Evolutionary conservation across 2,329 filamentous ascomycete species (phyloP).

Genomic region (Aspergillus awamori): DNA sequence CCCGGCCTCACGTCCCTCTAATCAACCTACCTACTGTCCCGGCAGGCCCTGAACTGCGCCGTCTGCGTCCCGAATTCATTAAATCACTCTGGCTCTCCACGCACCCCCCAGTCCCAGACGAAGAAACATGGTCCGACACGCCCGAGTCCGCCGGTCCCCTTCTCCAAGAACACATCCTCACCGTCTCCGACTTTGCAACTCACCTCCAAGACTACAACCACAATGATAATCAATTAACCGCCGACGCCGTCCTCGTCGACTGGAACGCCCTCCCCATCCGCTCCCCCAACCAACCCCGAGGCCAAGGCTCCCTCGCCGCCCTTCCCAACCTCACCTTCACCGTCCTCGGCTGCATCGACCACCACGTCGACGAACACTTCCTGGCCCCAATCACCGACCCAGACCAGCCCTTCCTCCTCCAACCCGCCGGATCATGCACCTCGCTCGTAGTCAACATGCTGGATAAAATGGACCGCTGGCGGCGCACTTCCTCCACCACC

Average conservation of each 20-base stretch:
- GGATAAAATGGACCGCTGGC: constrained; percentile 50
- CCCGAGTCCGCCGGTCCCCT: constrained; percentile 28
- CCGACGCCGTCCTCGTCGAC: constrained; percentile 45
- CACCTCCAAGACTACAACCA: constrained; percentile 20
- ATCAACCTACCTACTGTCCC: constrained; percentile 57
- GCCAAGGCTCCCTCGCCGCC: constrained; percentile 51
- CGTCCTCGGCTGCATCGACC: constrained; percentile 61
- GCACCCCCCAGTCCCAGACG: constrained; percentile 19
- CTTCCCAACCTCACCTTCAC: constrained; percentile 47
- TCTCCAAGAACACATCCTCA: constrained; percentile 42
- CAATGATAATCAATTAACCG: constrained; percentile 9
- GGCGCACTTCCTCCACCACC: constrained; percentile 26
- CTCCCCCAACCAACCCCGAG: constrained; percentile 49
- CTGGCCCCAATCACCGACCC: constrained; percentile 47
- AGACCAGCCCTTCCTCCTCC: constrained; percentile 55
- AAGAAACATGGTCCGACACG: constrained; percentile 29
- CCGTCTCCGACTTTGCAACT: constrained; percentile 42
- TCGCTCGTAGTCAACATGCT: constrained; percentile 58
- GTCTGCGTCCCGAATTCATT: constrained; percentile 61
- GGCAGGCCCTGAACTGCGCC: constrained; percentile 51
- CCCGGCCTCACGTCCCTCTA: constrained; percentile 57
- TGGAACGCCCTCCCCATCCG: constrained; percentile 49
- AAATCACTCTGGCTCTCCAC: constrained; percentile 57
- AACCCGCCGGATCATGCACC: constrained; percentile 61
- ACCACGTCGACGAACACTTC: constrained; percentile 62